These are phyloP conservation scores for Bretziella fagacearum DNA, from an alignment of 2,329 filamentous ascomycete species.

Conservation along the genomic window DNA sequence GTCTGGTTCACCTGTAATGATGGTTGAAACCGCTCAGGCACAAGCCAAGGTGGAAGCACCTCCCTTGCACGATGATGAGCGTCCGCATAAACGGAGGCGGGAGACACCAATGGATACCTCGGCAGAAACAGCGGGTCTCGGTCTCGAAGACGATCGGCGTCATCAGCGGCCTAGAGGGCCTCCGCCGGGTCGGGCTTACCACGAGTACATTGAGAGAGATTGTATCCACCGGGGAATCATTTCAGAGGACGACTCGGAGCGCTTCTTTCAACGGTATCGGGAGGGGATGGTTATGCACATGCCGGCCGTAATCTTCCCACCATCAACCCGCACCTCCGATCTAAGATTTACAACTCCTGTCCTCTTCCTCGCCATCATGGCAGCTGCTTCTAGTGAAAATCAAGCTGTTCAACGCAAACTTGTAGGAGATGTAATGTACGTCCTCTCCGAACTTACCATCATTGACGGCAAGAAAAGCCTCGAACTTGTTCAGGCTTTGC, in stretches of 20 bases:
- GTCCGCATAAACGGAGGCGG: conserved; percentile 9
- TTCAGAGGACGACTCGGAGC: conserved; percentile 35
- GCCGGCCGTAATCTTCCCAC: conserved; percentile 44
- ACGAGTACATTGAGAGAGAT: conserved; percentile 22
- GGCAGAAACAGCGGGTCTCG: neutral
- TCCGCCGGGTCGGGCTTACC: conserved; percentile 10
- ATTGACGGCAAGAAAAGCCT: conserved; percentile 63
- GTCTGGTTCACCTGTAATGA: conserved; percentile 4
- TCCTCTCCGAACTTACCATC: conserved; percentile 58
- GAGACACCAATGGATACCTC: neutral
- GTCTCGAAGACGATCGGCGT: neutral
- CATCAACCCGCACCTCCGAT: conserved; percentile 34
- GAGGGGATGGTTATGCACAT: conserved; percentile 43
- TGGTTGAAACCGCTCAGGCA: conserved; percentile 16
- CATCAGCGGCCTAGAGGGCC: conserved; percentile 14
- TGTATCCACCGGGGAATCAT: conserved; percentile 43
- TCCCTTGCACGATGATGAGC: neutral
- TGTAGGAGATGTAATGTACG: conserved; percentile 51
- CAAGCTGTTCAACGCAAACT: conserved; percentile 42
- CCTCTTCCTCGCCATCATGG: conserved; percentile 55
- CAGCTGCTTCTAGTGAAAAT: conserved; percentile 43
- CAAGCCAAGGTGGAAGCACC: conserved; percentile 18
- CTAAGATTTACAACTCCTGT: conserved; percentile 43
- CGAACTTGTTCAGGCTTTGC: conserved; percentile 64
- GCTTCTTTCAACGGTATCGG: conserved; percentile 41